These are phyloP conservation scores for Lachnellula subtilissima DNA, from an alignment of 2,329 filamentous ascomycete genomes.

Conservation along the genomic window DNA sequence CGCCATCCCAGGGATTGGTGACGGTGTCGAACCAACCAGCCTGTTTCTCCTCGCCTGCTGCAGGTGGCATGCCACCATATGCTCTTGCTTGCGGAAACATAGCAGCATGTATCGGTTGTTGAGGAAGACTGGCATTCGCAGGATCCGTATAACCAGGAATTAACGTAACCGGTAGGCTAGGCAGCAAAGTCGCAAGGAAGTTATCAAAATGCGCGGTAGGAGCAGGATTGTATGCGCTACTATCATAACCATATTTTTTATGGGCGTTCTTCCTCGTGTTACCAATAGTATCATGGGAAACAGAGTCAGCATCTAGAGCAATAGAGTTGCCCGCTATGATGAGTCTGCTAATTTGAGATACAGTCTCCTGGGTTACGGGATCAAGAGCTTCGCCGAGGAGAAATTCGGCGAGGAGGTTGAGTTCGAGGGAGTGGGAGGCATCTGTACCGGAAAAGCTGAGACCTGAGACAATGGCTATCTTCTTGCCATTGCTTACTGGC, in stretches of 20 bases:
- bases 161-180: conserved; percentile 81
- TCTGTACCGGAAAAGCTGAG: conserved; percentile 75
- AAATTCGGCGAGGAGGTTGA: conserved; percentile 79
- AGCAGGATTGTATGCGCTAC: conserved; percentile 77
- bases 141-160: conserved; percentile 82
- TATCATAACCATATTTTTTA: conserved; percentile 95
- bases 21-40: conserved; percentile 79
- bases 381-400: conserved; percentile 76
- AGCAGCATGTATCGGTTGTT: conserved; percentile 87
- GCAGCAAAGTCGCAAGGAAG: conserved; percentile 76
- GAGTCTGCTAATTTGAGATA: conserved; percentile 71
- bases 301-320: conserved; percentile 26
- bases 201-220: conserved; percentile 80
- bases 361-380: conserved; percentile 51
- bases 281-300: conserved; percentile 27
- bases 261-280: conserved; percentile 35
- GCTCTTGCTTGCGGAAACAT: conserved; percentile 76
- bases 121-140: conserved; percentile 82
- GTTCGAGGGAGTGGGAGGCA: conserved; percentile 64
- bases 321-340: conserved; percentile 92
- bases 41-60: conserved; percentile 36
- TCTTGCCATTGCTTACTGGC: conserved; percentile 38
- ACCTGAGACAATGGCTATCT: conserved; percentile 83
- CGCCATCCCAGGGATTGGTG: conserved; percentile 90
- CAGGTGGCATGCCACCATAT: conserved; percentile 49